Evolutionary conservation across 495 filamentous ascomycete genomes (phyloP).

Genomic region (Baudoinia panamericana): DNA sequence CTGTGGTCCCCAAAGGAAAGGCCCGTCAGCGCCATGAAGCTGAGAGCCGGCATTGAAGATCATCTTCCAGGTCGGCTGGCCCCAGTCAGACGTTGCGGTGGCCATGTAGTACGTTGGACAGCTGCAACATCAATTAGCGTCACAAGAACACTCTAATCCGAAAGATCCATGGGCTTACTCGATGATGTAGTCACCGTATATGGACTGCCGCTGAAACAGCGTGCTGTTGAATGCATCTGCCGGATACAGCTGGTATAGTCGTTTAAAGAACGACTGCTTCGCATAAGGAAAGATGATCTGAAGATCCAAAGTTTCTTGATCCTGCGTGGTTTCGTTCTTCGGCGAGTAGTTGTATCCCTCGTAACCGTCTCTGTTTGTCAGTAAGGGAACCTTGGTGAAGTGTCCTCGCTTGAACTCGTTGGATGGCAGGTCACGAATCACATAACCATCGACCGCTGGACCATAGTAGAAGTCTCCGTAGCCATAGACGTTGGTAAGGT

Average conservation of each 20-base stretch:
- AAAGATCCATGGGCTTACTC: background rate
- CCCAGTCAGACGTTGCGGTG: conserved; percentile 16
- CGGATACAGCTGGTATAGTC: conserved; percentile 21
- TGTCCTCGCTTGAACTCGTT: conserved; percentile 23
- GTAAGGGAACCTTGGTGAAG: conserved; percentile 22
- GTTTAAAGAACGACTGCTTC: conserved; percentile 18
- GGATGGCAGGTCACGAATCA: conserved; percentile 20
- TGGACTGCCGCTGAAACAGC: conserved; percentile 18
- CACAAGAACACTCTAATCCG: too few relatives aligned
- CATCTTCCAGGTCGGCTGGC: conserved; percentile 19
- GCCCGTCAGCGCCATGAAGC: conserved; percentile 18
- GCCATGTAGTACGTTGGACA: conserved; percentile 25
- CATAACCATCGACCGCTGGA: conserved; percentile 18
- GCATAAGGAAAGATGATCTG: conserved; percentile 18
- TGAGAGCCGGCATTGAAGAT: conserved; percentile 19
- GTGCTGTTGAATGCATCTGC: conserved; percentile 18
- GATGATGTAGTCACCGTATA: conserved; percentile 25
- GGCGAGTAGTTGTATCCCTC: conserved; percentile 20
- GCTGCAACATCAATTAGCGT: too few relatives aligned
- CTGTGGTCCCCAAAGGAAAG: conserved; percentile 10
- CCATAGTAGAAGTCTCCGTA: conserved; percentile 23
- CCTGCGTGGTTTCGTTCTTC: conserved; percentile 4
- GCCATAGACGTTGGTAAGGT: conserved; percentile 12
- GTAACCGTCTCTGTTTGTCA: conserved; percentile 18
- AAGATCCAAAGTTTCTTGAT: conserved; percentile 12